These are phyloP conservation scores for Ottelia alismoides DNA, from an alignment of 106 monocot genomes.

Conservation along the genomic window DNA sequence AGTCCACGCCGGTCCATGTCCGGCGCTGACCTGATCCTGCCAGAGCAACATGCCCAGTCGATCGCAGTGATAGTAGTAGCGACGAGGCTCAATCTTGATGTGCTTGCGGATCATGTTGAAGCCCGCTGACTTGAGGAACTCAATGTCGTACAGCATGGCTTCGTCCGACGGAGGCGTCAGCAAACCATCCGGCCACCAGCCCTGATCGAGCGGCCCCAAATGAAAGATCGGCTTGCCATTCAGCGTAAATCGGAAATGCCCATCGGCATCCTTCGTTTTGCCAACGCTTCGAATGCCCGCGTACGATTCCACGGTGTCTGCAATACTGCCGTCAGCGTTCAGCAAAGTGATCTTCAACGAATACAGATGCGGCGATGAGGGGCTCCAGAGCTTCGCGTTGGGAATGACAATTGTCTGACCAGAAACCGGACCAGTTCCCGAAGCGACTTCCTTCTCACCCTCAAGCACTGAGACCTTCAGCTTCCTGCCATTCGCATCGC, in stretches of 20 bases:
- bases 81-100: background rate
- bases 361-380: background rate
- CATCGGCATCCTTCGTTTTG: background rate
- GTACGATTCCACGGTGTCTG: background rate
- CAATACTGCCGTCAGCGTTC: background rate
- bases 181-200: background rate
- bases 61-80: background rate
- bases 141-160: background rate
- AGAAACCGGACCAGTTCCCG: background rate
- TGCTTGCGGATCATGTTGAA: background rate
- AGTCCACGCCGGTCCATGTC: too few relatives aligned
- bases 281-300: background rate
- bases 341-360: background rate
- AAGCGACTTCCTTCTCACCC: background rate
- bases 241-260: background rate
- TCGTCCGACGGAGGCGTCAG: background rate
- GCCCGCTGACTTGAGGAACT: background rate
- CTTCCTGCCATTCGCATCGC: background rate
- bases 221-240: background rate
- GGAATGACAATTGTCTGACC: background rate
- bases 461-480: too few relatives aligned
- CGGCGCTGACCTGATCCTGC: background rate
- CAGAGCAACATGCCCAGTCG: background rate
- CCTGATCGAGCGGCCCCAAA: too few relatives aligned
- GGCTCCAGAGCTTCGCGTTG: background rate